Evolutionary conservation across 441 rosid species (phyloP).

Genomic region (Euphorbia neoarborescens): DNA sequence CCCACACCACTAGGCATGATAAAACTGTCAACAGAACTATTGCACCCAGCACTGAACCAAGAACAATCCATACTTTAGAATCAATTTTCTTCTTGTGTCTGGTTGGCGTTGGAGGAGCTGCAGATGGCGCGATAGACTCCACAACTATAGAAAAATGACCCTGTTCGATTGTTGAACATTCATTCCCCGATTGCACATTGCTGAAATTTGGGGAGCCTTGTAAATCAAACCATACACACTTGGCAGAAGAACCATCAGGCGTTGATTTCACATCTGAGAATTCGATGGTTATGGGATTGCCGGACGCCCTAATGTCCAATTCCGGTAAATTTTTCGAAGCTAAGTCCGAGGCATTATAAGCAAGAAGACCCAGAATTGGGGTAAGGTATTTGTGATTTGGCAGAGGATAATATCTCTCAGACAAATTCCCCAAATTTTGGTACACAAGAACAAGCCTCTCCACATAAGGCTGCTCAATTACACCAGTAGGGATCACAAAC

Average conservation of each 20-base stretch:
- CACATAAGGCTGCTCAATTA: constrained; percentile 54
- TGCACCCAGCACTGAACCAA: constrained; percentile 74
- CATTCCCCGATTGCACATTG: constrained; percentile 40
- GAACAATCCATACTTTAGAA: constrained; percentile 52
- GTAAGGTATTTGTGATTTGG: constrained; percentile 50
- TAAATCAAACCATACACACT: constrained; percentile 66
- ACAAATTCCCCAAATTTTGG: constrained; percentile 79
- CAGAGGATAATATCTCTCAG: constrained; percentile 51
- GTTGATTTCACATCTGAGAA: constrained; percentile 46
- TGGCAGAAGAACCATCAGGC: constrained; percentile 49
- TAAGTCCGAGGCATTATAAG: constrained; percentile 65
- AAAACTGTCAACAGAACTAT: constrained; percentile 43
- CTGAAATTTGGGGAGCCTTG: constrained; percentile 50
- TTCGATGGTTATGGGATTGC: constrained; percentile 45
- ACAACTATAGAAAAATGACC: constrained; percentile 88
- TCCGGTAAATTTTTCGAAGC: constrained; percentile 43
- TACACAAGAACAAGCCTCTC: constrained; percentile 77
- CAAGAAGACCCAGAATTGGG: constrained; percentile 81
- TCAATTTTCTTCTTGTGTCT: constrained; percentile 23
- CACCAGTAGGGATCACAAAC: constrained; percentile 54
- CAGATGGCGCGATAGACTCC: constrained; percentile 50
- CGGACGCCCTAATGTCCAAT: constrained; percentile 35
- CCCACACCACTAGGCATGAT: constrained; percentile 42
- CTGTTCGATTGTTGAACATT: constrained; percentile 46
- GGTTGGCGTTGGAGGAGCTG: constrained; percentile 21